Evolutionary conservation across 768 basidiomycete genomes (phyloP).

Genomic region (Xerocomus spinulosus): DNA sequence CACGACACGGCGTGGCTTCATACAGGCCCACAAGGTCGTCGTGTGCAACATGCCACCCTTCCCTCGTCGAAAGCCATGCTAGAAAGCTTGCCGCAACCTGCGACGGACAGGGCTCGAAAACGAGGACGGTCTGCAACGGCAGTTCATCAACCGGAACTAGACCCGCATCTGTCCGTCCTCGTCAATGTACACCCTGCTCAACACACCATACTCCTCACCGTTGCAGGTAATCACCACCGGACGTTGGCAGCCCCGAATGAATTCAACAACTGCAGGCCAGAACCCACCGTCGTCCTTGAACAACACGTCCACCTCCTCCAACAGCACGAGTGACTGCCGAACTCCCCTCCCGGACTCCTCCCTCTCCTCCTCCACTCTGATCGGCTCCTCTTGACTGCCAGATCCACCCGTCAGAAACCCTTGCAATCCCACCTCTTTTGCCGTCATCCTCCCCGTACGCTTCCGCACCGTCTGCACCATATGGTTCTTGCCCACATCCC

Average conservation of each 20-base stretch:
- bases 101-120: slow-evolving; percentile 57
- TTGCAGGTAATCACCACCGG: slow-evolving; percentile 96
- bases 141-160: slow-evolving; percentile 70
- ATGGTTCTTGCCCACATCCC: slow-evolving; percentile 94
- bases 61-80: slow-evolving; percentile 52
- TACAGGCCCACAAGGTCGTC: slow-evolving; percentile 45
- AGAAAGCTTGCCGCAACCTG: slow-evolving; percentile 63
- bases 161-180: slow-evolving; percentile 50
- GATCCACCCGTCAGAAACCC: slow-evolving; percentile 15
- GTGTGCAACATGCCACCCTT: slow-evolving; percentile 47
- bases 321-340: slow-evolving; percentile 81
- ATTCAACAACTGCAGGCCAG: slow-evolving; percentile 74
- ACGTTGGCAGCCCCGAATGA: slow-evolving; percentile 79
- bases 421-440: slow-evolving; percentile 12
- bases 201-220: slow-evolving; percentile 44
- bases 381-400: slow-evolving; percentile 21
- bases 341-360: slow-evolving; percentile 29
- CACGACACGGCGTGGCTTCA: slow-evolving; percentile 28
- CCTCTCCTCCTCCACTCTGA: slow-evolving; percentile 16
- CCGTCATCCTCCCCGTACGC: slow-evolving; percentile 6
- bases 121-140: slow-evolving; percentile 68
- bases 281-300: slow-evolving; percentile 84
- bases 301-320: slow-evolving; percentile 95
- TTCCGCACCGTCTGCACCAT: slow-evolving; percentile 46
- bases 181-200: not conserved